A percentile compares a stretch with the other conserved stretches of the same genome.
Conservation (phyloP, 768 basidiomycete species). For the Scleroderma bovista region DNA sequence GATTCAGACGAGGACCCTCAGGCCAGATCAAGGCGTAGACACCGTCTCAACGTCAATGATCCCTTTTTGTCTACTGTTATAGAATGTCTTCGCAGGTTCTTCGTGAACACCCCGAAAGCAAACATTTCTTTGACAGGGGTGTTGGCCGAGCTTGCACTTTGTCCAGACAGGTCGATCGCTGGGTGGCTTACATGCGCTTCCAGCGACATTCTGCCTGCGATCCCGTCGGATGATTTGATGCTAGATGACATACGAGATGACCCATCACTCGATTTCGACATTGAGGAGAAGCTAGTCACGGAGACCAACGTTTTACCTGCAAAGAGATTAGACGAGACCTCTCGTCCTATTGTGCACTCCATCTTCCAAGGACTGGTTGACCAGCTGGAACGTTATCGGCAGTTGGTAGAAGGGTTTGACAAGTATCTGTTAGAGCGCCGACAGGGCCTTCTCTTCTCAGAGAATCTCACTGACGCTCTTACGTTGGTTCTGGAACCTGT, state of each 20-base stretch:
- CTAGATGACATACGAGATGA: constrained; percentile 62
- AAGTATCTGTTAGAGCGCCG: constrained; percentile 78
- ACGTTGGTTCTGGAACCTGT: constrained; percentile 63
- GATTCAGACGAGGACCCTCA: constrained; percentile 39
- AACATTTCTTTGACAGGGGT: constrained; percentile 87
- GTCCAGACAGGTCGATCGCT: constrained; percentile 78
- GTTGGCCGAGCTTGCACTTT: constrained; percentile 73
- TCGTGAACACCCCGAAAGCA: constrained; percentile 77
- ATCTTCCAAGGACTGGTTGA: constrained; percentile 76
- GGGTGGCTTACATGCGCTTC: constrained; percentile 81
- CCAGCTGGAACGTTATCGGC: constrained; percentile 78
- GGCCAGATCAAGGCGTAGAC: constrained; percentile 44
- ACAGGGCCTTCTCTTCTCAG: constrained; percentile 84
- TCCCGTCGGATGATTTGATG: constrained; percentile 6
- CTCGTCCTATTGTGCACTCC: constrained; percentile 74
- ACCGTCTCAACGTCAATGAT: constrained; percentile 75
- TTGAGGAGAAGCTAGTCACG: constrained; percentile 59
- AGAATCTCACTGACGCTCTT: constrained; percentile 88
- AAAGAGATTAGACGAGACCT: constrained; percentile 60
- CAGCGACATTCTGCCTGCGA: constrained; percentile 30
- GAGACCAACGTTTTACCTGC: constrained; percentile 59
- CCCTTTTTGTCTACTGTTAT: constrained; percentile 67
- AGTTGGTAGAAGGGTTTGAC: constrained; percentile 74
- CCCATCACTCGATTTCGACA: constrained; percentile 69
- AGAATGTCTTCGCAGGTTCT: constrained; percentile 69